A percentile compares a stretch with the other conserved stretches of the same genome.
phyloP scores from a whole-genome alignment of 441 rosid genomes.

The Adansonia gregorii region DNA sequence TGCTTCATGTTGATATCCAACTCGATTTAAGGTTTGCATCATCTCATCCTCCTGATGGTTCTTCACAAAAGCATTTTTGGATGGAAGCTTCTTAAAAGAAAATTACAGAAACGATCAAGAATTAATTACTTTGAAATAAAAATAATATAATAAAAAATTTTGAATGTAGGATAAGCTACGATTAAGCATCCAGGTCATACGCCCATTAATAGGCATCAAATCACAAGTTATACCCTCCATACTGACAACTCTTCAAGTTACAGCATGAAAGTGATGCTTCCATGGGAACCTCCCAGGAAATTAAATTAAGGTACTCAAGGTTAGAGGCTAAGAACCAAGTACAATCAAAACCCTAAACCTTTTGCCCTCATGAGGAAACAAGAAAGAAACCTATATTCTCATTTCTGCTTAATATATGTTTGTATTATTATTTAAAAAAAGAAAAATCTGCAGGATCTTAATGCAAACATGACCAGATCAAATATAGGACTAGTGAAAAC shows the following conservation, averaged over 20 bases:
- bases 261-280: background rate
- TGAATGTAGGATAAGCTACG: background rate
- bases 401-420: background rate
- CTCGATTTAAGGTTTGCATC: conserved; percentile 38
- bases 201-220: background rate
- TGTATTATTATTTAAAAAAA: background rate
- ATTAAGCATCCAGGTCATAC: background rate
- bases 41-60: conserved; percentile 40
- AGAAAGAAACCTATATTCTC: background rate
- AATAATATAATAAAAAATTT: background rate
- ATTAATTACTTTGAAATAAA: background rate
- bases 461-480: background rate
- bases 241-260: background rate
- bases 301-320: background rate
- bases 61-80: conserved; percentile 44
- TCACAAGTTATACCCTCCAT: background rate
- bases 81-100: conserved; percentile 39
- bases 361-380: background rate
- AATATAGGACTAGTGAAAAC: background rate
- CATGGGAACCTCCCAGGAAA: background rate
- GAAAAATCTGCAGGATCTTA: background rate
- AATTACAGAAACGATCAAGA: background rate
- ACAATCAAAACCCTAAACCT: background rate
- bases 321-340: background rate
- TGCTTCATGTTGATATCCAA: conserved; percentile 48